Base-by-base conservation (phyloP, 495 filamentous ascomycete genomes). In the Aspergillus sparsus region DNA sequence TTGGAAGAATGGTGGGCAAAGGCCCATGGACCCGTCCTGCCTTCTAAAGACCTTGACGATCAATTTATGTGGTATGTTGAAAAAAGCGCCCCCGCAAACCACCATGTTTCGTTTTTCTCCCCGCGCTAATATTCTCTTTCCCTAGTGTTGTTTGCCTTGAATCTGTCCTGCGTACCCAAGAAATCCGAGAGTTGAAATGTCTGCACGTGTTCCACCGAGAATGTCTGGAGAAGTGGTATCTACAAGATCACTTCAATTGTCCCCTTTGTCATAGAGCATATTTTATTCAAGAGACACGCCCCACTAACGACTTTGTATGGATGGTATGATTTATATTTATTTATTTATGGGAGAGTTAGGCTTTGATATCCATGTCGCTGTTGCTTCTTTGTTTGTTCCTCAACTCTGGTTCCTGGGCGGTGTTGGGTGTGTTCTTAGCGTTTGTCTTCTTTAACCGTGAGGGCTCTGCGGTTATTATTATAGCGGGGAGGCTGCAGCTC, bases 141-240 rank as follows among this genome's bases (percentile, higher is more conserved):
- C 6, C 16, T 55, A 80, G 77, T 58, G 76, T 72, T 1, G 70
- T 80, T 27, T 80, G 77, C 49, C 66, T 80, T 16, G 77, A 80
- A 11, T 67, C 73, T 37, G 77, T 80, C 15, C 62, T 68, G 12
- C 74, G 66, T 32, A 62, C 66, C 2, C 71, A 80, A 39, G 72
- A 77, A 49, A 77, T 80, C 49, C 71, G 73, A 9, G 74, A 80
- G 46, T 50, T 80, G 51, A 74, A 71, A 49, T 80, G 77, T 49
- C 63, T 76, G 50, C 77, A 80, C 53, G 76, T 80, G 12, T 80
- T 80, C 52, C 77, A 80, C 51, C 70, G 72, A 13, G 75, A 78
- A 53, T 79, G 77, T 52, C 62, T 80, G 18, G 77, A 80, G 47
- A 76, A 72, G 50, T 80, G 77, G 77, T 80, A 73, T 55, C 60